These are phyloP conservation scores for Saccharomycopsis schoenii DNA, from an alignment of 805 yeast genomes.

Conservation along the genomic window DNA sequence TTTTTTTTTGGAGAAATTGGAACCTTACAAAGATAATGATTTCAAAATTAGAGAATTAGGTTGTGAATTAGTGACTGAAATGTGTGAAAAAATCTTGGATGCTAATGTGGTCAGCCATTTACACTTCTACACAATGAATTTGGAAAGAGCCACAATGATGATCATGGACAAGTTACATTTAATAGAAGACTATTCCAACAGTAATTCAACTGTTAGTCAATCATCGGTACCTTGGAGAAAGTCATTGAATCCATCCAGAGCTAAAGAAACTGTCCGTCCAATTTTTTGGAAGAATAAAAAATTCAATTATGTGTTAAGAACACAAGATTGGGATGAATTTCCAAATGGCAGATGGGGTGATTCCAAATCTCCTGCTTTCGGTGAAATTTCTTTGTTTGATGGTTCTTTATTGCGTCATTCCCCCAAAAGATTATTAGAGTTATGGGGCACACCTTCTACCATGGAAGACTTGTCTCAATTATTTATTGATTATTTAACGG, in stretches of 20 bases:
- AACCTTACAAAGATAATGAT: slow-evolving; percentile 85
- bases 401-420: slow-evolving; percentile 75
- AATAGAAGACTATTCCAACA: slow-evolving; percentile 21
- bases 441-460: slow-evolving; percentile 78
- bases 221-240: slow-evolving; percentile 75
- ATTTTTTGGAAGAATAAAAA: slow-evolving; percentile 95
- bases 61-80: slow-evolving; percentile 65
- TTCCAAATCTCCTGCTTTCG: slow-evolving; percentile 94
- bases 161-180: slow-evolving; percentile 66
- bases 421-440: slow-evolving; percentile 63
- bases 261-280: slow-evolving; percentile 78
- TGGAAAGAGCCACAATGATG: slow-evolving; percentile 86
- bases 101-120: slow-evolving; percentile 73
- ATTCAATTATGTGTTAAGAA: slow-evolving; percentile 78
- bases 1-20: slow-evolving; percentile 56
- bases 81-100: slow-evolving; percentile 67
- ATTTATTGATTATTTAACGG: slow-evolving; percentile 60
- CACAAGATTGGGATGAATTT: slow-evolving; percentile 94
- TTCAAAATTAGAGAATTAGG: slow-evolving; percentile 79
- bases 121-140: slow-evolving; percentile 95
- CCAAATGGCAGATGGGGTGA: slow-evolving; percentile 99
- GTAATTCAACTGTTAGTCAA: background rate
- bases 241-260: slow-evolving; percentile 71
- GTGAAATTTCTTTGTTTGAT: slow-evolving; percentile 76
- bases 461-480: slow-evolving; percentile 51